A percentile compares a stretch with the other conserved stretches of the same genome.
These are phyloP conservation scores for Geranomyces variabilis DNA, from an alignment of 192 early-diverging fungal species.

Conservation along the genomic window DNA sequence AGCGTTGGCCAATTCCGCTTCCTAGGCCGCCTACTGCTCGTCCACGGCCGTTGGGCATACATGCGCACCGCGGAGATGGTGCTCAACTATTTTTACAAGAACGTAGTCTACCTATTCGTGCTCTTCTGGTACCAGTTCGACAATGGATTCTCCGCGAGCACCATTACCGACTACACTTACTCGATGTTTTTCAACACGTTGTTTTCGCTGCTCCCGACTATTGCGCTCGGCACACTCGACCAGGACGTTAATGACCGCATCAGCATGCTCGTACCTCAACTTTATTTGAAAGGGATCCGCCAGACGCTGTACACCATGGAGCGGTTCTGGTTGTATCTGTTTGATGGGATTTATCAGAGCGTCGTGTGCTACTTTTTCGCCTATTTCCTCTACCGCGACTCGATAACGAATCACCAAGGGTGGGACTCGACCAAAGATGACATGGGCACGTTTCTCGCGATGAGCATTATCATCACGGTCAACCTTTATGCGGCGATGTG, in stretches of 20 bases:
- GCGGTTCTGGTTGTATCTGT: slow-evolving; percentile 84
- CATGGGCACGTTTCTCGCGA: slow-evolving; percentile 80
- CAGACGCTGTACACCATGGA: slow-evolving; percentile 80
- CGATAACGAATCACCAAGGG: slow-evolving; percentile 56
- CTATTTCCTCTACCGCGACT: slow-evolving; percentile 66
- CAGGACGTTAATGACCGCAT: slow-evolving; percentile 70
- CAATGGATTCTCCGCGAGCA: slow-evolving; percentile 65
- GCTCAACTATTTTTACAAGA: slow-evolving; percentile 96
- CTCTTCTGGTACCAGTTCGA: slow-evolving; percentile 95
- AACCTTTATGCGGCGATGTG: slow-evolving; percentile 79
- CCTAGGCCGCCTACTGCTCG: slow-evolving; percentile 80
- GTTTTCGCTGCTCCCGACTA: slow-evolving; percentile 88
- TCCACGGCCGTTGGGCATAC: slow-evolving; percentile 93
- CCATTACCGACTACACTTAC: slow-evolving; percentile 73
- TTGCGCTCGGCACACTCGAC: slow-evolving; percentile 61
- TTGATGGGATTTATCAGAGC: slow-evolving; percentile 93
- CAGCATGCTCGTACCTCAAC: slow-evolving; percentile 54
- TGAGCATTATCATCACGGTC: slow-evolving; percentile 77
- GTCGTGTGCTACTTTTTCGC: slow-evolving; percentile 78
- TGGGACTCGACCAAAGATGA: slow-evolving; percentile 59
- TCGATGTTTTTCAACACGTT: slow-evolving; percentile 93
- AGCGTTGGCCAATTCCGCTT: slow-evolving; percentile 91
- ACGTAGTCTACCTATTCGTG: slow-evolving; percentile 89
- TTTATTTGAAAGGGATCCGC: slow-evolving; percentile 85
- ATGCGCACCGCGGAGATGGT: slow-evolving; percentile 87